Evolutionary conservation across 257 asterid genomes (phyloP), one percentile per base, ranked within the genome.

Genomic region (Nicotiana undulata): DNA sequence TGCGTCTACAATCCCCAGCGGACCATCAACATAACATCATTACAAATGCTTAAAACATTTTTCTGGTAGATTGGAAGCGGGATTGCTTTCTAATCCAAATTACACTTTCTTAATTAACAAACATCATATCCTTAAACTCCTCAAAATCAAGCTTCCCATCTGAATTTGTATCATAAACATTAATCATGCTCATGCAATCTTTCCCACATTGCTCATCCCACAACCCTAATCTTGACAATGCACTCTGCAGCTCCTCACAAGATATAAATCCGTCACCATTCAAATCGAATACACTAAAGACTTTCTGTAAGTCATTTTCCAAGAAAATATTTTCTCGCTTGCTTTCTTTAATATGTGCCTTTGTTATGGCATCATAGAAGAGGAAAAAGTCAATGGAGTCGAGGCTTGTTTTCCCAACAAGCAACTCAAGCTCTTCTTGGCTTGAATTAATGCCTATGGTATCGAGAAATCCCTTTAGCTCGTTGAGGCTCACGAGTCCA

Each of bases 131-230:
- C 87, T 90, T 89, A 67, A 92, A 89, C 88, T 90, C 97, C 75
- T 90, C 91, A 40, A 88, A 89, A 83, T 92, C 95, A 67, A 92
- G 86, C 79, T 86, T 75, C 3, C 95, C 97, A 85, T 92, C 95
- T 0, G 86, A 85, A 82, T 92, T 90, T 0, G 64, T 58, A 55
- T 92, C 94, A 11, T 86, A 92, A 15, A 68, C 85, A 0, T 81
- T 80, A 68, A 91, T 89, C 89, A 91, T 85, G 11, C 58, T 68
- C 79, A 34, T 84, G 58, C 93, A 88, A 78, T 91, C 92, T 56
- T 67, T 28, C 1, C 83, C 84, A 12, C 44, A 77, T 8, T 18
- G 8, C 44, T 82, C 85, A 22, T 86, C 87, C 87, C 86, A 84
- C 79, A 86, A 52, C 5, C 87, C 86, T 31, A 86, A 84, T 82